Conservation (phyloP, 805 yeast species). For the Metschnikowia santaceciliae region DNA sequence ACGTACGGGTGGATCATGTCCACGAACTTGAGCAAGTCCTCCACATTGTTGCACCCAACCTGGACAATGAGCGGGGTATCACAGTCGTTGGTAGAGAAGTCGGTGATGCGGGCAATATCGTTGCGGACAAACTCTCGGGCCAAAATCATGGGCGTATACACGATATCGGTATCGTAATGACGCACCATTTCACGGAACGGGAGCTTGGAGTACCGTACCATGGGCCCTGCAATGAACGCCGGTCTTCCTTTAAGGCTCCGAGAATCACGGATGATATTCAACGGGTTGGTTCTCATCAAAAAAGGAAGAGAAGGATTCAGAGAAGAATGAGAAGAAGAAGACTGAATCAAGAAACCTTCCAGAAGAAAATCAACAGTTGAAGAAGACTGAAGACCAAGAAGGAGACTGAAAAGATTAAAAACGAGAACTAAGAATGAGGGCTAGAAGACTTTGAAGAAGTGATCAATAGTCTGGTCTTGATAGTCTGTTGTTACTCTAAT, state of each 20-base stretch:
- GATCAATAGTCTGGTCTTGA: no score
- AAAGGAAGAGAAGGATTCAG: no score
- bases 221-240: slow-evolving; percentile 67
- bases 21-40: slow-evolving; percentile 76
- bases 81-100: slow-evolving; percentile 70
- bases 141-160: slow-evolving; percentile 93
- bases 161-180: slow-evolving; percentile 72
- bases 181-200: slow-evolving; percentile 81
- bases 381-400: no score
- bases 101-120: slow-evolving; percentile 72
- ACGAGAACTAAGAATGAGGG: no score
- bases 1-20: slow-evolving; percentile 87
- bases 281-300: slow-evolving; percentile 29
- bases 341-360: no score
- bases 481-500: no score
- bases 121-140: slow-evolving; percentile 93
- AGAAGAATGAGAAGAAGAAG: no score
- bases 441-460: no score
- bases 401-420: no score
- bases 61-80: slow-evolving; percentile 82
- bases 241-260: slow-evolving; percentile 28
- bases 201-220: slow-evolving; percentile 93
- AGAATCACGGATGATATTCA: slow-evolving; percentile 28
- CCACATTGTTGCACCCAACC: slow-evolving; percentile 82
- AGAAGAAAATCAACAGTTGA: no score